Percentiles rank a stretch among this genome's conserved stretches.
These are phyloP conservation scores for Pseudonitzschia pungens DNA, from an alignment of 108 stramenopile species.

Conservation along the genomic window DNA sequence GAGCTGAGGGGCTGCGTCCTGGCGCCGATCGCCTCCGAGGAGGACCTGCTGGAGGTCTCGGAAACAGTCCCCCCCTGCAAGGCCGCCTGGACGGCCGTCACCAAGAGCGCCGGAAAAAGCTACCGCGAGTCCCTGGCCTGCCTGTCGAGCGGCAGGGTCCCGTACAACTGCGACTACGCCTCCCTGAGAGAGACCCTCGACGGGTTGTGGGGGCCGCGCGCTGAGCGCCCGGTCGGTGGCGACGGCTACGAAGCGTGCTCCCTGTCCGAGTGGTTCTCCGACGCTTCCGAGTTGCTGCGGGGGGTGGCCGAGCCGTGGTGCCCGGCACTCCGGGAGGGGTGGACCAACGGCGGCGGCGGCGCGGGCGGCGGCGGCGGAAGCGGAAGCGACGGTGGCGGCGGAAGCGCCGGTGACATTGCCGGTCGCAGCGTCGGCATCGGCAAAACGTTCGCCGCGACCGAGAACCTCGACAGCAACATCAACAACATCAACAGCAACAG, in stretches of 20 bases:
- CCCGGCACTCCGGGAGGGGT: not conserved
- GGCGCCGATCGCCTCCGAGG: not conserved
- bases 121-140: not conserved
- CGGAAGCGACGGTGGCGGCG: no score
- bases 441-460: no score
- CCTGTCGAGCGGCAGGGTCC: not conserved
- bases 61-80: not conserved
- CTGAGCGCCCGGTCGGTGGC: not conserved
- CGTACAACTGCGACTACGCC: not conserved
- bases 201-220: not conserved
- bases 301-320: not conserved
- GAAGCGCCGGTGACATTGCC: no score
- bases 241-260: not conserved
- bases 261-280: not conserved
- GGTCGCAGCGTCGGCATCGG: no score
- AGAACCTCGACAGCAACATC: no score
- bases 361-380: not conserved
- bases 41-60: not conserved
- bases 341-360: not conserved
- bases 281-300: not conserved
- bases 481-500: no score
- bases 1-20: not conserved
- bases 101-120: not conserved
- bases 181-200: not conserved
- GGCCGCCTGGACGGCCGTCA: constrained; percentile 5